Conservation (phyloP, 495 filamentous ascomycete genomes). For the Cercophora newfieldiana region DNA sequence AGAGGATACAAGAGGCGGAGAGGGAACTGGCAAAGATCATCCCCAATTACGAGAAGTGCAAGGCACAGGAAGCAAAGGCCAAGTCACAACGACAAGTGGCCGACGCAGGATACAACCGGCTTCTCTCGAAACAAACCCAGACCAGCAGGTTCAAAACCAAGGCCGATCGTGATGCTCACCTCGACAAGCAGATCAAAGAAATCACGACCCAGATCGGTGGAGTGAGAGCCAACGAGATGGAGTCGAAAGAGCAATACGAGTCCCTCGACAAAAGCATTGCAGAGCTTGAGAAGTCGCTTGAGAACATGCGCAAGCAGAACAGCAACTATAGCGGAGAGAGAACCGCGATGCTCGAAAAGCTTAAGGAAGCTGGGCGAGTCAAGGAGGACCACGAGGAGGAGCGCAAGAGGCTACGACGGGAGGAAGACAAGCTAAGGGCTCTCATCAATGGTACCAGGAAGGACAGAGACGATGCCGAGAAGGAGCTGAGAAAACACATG, state of each 20-base stretch:
- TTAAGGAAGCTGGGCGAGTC: constrained; percentile 76
- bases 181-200: constrained; percentile 80
- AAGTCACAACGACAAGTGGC: constrained; percentile 71
- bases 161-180: constrained; percentile 79
- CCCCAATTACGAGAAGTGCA: constrained; percentile 73
- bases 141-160: constrained; percentile 85
- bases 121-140: constrained; percentile 94
- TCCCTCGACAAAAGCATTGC: constrained; percentile 69
- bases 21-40: constrained; percentile 67
- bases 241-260: constrained; percentile 83
- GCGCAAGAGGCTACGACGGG: constrained; percentile 85
- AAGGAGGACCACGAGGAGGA: constrained; percentile 81
- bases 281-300: constrained; percentile 70
- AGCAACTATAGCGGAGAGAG: constrained; percentile 76
- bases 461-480: constrained; percentile 75
- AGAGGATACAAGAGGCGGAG: constrained; percentile 74
- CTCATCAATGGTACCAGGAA: constrained; percentile 69
- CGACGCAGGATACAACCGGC: constrained; percentile 70
- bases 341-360: constrained; percentile 66
- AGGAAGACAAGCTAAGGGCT: constrained; percentile 82
- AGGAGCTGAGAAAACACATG: constrained; percentile 77
- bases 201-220: constrained; percentile 69
- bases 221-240: constrained; percentile 78
- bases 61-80: constrained; percentile 68
- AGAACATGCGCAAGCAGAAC: constrained; percentile 67